Conservation (phyloP, 192 early-diverging fungal species). For the Allomyces macrogynus region DNA sequence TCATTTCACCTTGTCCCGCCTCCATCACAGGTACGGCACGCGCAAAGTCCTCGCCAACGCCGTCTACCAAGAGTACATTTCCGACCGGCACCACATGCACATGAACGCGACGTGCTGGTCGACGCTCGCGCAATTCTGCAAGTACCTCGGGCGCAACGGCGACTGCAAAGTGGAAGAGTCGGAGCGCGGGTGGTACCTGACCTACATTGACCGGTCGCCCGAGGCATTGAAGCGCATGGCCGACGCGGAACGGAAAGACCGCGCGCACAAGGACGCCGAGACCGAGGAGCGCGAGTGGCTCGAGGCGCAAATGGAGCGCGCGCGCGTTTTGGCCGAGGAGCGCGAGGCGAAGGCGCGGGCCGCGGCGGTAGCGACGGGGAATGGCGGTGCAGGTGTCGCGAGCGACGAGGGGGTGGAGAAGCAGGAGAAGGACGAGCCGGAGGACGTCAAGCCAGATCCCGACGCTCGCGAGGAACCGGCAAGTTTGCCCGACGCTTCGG, state of each 20-base stretch:
- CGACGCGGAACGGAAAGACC: slow-evolving; percentile 57
- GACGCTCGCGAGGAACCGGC: neutral
- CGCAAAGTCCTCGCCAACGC: slow-evolving; percentile 74
- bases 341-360: neutral
- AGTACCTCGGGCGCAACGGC: slow-evolving; percentile 66
- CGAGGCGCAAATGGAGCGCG: slow-evolving; percentile 64
- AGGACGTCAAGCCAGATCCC: neutral
- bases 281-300: slow-evolving; percentile 56
- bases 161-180: slow-evolving; percentile 72
- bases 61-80: slow-evolving; percentile 92
- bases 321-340: slow-evolving; percentile 9
- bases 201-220: slow-evolving; percentile 79
- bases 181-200: slow-evolving; percentile 70
- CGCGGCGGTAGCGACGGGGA: neutral
- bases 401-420: neutral
- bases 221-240: slow-evolving; percentile 42
- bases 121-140: slow-evolving; percentile 71
- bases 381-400: neutral
- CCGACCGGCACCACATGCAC: slow-evolving; percentile 75
- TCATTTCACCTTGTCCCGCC: neutral
- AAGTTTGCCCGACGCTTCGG: neutral
- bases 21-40: slow-evolving; percentile 37
- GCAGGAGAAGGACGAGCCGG: neutral
- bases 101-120: slow-evolving; percentile 93
- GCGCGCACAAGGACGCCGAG: slow-evolving; percentile 66